Percentiles rank a stretch among this genome's conserved stretches.
These are phyloP conservation scores for barrel medic (Medicago truncatula) DNA, from an alignment of 306 rosid genomes.

Conservation along the genomic window DNA sequence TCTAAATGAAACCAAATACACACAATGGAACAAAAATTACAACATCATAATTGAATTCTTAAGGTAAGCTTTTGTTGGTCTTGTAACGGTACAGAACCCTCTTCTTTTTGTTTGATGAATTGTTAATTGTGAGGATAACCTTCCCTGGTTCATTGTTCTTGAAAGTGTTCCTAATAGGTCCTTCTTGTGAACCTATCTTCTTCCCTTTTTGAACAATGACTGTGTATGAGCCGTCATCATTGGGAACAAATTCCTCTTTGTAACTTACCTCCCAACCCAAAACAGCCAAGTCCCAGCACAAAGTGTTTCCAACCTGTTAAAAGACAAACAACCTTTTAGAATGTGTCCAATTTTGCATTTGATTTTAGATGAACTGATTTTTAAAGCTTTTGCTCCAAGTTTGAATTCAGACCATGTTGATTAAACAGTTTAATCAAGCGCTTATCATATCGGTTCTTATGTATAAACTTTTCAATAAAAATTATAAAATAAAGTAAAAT, in stretches of 20 bases:
- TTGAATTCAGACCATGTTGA: no score
- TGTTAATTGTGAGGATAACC: conserved; percentile 45
- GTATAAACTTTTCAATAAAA: no score
- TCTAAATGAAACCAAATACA: neutral
- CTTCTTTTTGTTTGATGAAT: conserved; percentile 55
- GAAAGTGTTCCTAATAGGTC: neutral
- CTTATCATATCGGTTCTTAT: no score
- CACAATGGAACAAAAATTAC: conserved; percentile 11
- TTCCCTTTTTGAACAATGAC: conserved; percentile 41
- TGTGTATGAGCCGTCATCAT: conserved; percentile 58
- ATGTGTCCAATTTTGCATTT: neutral
- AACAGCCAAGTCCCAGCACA: conserved; percentile 58
- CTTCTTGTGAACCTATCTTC: neutral
- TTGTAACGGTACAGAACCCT: conserved; percentile 54
- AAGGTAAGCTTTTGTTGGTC: conserved; percentile 43
- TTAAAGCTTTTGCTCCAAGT: no score
- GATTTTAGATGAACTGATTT: neutral
- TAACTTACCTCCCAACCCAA: conserved; percentile 66
- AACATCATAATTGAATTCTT: conserved; percentile 15
- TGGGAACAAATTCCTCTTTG: conserved; percentile 62
- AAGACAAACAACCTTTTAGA: conserved; percentile 28
- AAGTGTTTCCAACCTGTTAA: conserved; percentile 50
- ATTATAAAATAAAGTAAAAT: no score
- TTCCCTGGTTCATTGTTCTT: neutral
- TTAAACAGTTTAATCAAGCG: no score